These are phyloP conservation scores for Erigeron canadensis DNA, from an alignment of 129 eudicot species.

Conservation along the genomic window DNA sequence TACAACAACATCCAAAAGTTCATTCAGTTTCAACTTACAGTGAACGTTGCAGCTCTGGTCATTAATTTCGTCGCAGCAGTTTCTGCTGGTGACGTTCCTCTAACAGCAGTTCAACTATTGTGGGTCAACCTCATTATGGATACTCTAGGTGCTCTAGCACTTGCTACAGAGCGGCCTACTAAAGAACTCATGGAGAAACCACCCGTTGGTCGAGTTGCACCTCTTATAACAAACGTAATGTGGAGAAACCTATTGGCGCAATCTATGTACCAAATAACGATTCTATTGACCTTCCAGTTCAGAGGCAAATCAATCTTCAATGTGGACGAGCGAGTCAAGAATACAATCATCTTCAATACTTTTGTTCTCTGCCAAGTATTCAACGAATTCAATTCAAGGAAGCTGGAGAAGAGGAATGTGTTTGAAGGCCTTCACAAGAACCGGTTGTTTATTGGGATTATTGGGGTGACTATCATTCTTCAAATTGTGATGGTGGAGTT, in stretches of 20 bases:
- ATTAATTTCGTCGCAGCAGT: constrained; percentile 49
- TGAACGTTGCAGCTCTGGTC: constrained; percentile 52
- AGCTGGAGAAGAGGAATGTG: constrained; percentile 22
- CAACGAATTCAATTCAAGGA: constrained; percentile 53
- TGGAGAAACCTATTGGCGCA: constrained; percentile 56
- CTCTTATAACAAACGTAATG: constrained; percentile 51
- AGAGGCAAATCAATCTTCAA: constrained; percentile 35
- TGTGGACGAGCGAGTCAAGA: constrained; percentile 38
- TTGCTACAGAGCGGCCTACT: constrained; percentile 52
- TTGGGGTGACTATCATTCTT: constrained; percentile 43
- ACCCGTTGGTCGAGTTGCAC: constrained; percentile 18
- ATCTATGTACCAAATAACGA: constrained; percentile 39
- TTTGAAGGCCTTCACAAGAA: constrained; percentile 45
- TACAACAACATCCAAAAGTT: constrained; percentile 56
- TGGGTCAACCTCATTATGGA: constrained; percentile 64
- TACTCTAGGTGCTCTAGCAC: constrained; percentile 55
- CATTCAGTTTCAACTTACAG: constrained; percentile 59
- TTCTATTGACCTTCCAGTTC: constrained; percentile 46
- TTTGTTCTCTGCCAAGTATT: constrained; percentile 63
- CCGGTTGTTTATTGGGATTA: constrained; percentile 47
- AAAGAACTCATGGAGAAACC: constrained; percentile 41
- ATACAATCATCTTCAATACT: constrained; percentile 45
- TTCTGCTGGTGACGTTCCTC: constrained; percentile 47
- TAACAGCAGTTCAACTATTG: constrained; percentile 51
- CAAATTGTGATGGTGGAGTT: constrained; percentile 31